These are phyloP conservation scores for Penicillium bovifimosum DNA, from an alignment of 495 filamentous ascomycete genomes.

Conservation along the genomic window DNA sequence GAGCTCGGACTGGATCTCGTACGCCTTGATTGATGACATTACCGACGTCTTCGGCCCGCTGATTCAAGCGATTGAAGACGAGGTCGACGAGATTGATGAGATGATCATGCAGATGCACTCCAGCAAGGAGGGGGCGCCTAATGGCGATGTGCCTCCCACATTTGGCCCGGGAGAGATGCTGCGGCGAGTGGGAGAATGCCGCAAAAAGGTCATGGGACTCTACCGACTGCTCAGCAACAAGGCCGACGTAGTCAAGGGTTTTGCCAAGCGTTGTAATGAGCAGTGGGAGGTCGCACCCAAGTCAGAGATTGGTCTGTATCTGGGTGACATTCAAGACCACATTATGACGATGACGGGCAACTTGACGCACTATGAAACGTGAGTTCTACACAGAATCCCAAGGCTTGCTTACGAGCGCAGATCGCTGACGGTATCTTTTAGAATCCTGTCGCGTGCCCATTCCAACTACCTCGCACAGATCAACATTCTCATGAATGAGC, in stretches of 20 bases:
- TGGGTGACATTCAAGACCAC: conserved; percentile 98
- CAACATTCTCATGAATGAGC: conserved; percentile 96
- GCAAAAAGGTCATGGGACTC: conserved; percentile 94
- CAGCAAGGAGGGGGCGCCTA: conserved; percentile 31
- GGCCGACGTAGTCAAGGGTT: conserved; percentile 97
- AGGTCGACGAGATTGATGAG: conserved; percentile 86
- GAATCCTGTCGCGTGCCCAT: conserved; percentile 86
- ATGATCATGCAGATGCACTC: conserved; percentile 71
- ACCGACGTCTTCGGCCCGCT: conserved; percentile 91
- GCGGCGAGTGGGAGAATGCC: conserved; percentile 81
- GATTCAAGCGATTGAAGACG: conserved; percentile 82
- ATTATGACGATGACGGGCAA: conserved; percentile 98
- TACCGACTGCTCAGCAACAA: conserved; percentile 94
- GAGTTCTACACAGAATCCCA: conserved; percentile 24
- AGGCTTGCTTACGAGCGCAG: background rate
- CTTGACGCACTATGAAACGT: conserved; percentile 94
- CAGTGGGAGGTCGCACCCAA: conserved; percentile 95
- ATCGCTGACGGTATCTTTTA: conserved; percentile 28
- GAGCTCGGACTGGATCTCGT: conserved; percentile 95
- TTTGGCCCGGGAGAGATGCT: conserved; percentile 77
- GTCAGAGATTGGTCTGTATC: conserved; percentile 89
- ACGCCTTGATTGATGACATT: conserved; percentile 96
- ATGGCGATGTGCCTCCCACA: conserved; percentile 29
- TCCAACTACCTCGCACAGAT: conserved; percentile 92
- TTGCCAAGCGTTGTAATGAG: conserved; percentile 98